Evolutionary conservation across 352 stramenopile species (phyloP), one percentile per base, ranked within the genome.

Genomic region (Phytopythium litorale): DNA sequence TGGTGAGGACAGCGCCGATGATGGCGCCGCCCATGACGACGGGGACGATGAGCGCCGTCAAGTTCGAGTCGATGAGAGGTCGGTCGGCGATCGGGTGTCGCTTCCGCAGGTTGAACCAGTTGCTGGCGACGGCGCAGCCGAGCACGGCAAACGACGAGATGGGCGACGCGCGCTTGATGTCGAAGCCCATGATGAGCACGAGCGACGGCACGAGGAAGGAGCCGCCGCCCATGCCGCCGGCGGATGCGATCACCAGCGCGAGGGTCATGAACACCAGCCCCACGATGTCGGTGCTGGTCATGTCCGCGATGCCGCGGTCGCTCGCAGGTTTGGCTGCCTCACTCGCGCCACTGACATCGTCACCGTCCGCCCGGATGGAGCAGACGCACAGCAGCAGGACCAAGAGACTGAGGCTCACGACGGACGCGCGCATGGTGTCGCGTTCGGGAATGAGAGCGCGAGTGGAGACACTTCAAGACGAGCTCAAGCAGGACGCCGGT

Each of bases 131-230:
- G 16, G 79, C 77, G 37, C 79, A 77, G 56, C 79, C 79, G 35
- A 89, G 76, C 66, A 89, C 84, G 67, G 81, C 76, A 23, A 87
- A 68, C 64, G 86, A 86, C 33, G 75, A 84, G 35, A 75, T 75
- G 13, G 79, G 77, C 45, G 79, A 87, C 25, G 77, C 77, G 54
- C 72, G 76, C 64, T 89, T 87, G 61, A 89, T 87, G 56, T 89
- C 77, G 55, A 89, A 87, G 56, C 72, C 60, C 77, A 89, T 87
- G 58, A 84, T 71, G 43, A 87, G 60, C 60, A 85, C 72, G 64
- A 88, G 76, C 23, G 76, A 58, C 33, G 79, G 79, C 43, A 88
- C 76, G 58, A 86, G 68, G 61, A 88, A 86, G n/a, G 70, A 58
- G 1, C 79, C 79, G 57, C 79, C 77, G 58, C 79, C 77, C 23